Evolutionary conservation across 2,329 filamentous ascomycete species (phyloP).

Genomic region (Penicillium concentricum): DNA sequence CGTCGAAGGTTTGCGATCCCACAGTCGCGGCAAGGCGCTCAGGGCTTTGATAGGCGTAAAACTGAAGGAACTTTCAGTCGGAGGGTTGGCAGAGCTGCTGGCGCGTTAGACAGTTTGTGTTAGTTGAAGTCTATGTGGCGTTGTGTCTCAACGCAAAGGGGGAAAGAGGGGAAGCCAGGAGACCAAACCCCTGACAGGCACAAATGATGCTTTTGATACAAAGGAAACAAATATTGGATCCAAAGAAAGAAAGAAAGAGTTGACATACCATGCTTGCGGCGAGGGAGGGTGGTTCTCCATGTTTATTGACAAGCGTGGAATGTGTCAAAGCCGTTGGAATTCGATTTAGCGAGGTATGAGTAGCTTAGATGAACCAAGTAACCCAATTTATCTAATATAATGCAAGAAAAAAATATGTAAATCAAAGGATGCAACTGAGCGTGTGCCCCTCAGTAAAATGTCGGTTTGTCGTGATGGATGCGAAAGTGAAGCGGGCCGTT

Average conservation of each 20-base stretch:
- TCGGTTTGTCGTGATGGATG: slow-evolving; percentile 6
- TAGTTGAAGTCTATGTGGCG: slow-evolving; percentile 8
- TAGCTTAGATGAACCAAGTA: background rate
- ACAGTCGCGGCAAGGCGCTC: slow-evolving; percentile 39
- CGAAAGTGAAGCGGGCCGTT: slow-evolving; percentile 3
- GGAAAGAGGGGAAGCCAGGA: background rate
- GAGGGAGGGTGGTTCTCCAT: slow-evolving; percentile 21
- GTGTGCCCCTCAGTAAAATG: slow-evolving; percentile 1
- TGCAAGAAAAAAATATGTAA: background rate
- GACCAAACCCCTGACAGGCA: slow-evolving; percentile 3
- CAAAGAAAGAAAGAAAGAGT: background rate
- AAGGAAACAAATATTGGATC: background rate
- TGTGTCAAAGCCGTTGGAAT: slow-evolving; percentile 24
- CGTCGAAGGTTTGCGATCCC: slow-evolving; percentile 47
- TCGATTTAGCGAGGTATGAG: background rate
- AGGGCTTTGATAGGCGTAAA: slow-evolving; percentile 44
- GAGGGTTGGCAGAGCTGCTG: slow-evolving; percentile 11
- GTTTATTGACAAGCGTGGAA: slow-evolving; percentile 25
- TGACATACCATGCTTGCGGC: slow-evolving; percentile 20
- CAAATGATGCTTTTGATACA: background rate
- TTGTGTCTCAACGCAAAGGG: slow-evolving; percentile 1
- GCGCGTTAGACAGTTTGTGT: slow-evolving; percentile 5
- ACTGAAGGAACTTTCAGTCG: slow-evolving; percentile 30
- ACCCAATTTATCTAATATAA: background rate
- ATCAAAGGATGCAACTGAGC: background rate